phyloP scores from a whole-genome alignment of 2,329 filamentous ascomycete genomes.

The Talaromyces sp. region DNA sequence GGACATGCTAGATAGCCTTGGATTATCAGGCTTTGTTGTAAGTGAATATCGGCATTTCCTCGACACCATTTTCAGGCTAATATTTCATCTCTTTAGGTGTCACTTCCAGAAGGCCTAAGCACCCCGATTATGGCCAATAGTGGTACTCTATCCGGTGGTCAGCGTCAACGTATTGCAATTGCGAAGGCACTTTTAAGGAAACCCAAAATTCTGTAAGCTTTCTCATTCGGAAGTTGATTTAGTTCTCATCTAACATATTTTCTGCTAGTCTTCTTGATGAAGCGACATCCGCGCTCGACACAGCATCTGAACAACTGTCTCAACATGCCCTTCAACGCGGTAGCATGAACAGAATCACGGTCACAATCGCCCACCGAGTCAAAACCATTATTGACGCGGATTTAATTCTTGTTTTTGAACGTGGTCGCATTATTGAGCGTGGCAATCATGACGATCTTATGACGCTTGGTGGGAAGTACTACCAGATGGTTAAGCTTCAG shows the following conservation, averaged over 20 bases:
- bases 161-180: slow-evolving; percentile 60
- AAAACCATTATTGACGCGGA: not conserved
- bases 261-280: not conserved
- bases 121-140: slow-evolving; percentile 56
- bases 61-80: slow-evolving; percentile 51
- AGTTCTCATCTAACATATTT: slow-evolving; percentile 31
- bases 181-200: slow-evolving; percentile 58
- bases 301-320: not conserved
- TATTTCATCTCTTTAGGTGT: slow-evolving; percentile 47
- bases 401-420: not conserved
- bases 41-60: no score
- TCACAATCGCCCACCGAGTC: not conserved
- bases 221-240: not conserved
- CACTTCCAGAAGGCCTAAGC: slow-evolving; percentile 54
- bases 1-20: slow-evolving; percentile 6
- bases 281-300: not conserved
- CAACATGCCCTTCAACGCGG: not conserved
- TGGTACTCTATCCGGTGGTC: slow-evolving; percentile 55
- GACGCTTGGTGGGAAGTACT: not conserved
- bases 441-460: not conserved
- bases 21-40: no score
- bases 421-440: not conserved
- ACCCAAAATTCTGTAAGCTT: slow-evolving; percentile 48
- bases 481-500: not conserved
- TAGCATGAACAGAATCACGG: not conserved